Base-by-base conservation (phyloP, 2,329 filamentous ascomycete species). In the Aschersonia sp. region DNA sequence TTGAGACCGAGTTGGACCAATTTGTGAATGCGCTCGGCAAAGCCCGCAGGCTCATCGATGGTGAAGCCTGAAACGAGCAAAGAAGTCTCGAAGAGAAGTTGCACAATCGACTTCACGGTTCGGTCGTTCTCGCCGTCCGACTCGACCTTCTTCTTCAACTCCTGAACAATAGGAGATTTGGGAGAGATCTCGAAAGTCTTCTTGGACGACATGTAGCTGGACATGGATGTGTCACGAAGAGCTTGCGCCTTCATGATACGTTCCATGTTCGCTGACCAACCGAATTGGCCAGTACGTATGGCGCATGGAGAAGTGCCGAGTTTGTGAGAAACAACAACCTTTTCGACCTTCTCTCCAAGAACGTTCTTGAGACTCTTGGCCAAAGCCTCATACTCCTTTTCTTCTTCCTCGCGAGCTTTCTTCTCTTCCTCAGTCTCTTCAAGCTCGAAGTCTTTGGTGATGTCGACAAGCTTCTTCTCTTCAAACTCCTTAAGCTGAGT, bases 221-320 rank as follows among this genome's bases (percentile, higher is more conserved):
- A 88, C 92, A 98, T 98, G 63, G 89, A 96, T 59, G 92, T 98
- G 76, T 98, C 92, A 75, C 92, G 92, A 64, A 98, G 91, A 65
- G 92, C 92, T 79, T 98, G 92, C 31, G 92, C 92, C 85, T 98
- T 98, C 92, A 98, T 98, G 83, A 98, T 98, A 78, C 92, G 92
- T 82, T 98, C 92, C 92, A 98, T 98, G 82, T 98, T 98, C 67
- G 92, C 92, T 50, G 91, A 97, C 92, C 92, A 98, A 73, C 92
- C 92, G 71, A 98, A 98, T 75, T 97, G 92, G 65, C 92, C 92
- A 59, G 92, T 98, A 71, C 92, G 91, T 79, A 98, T 97, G 68
- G 92, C 92, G 73, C 92, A 97, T 64, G 92, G 92, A 56, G 92
- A 80, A 66, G 85, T 85, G 60, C 85, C 81, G 52, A 98, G 83